These are phyloP conservation scores for Auxenochlorella pyrenoidosa DNA, from an alignment of 139 green algal genomes.

Conservation along the genomic window DNA sequence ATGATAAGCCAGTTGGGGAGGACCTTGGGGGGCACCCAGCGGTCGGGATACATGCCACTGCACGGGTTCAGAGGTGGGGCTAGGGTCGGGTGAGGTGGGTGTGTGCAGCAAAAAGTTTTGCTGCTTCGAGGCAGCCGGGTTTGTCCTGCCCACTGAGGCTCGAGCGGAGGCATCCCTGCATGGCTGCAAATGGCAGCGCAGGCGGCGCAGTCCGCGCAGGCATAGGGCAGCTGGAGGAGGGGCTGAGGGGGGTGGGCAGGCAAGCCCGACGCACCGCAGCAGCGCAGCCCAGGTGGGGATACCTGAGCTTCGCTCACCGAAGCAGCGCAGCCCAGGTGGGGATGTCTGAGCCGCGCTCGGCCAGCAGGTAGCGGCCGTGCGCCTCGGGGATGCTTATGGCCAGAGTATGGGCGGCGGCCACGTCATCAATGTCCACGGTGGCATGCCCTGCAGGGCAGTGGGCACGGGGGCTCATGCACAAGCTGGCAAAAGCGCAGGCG, in stretches of 20 bases:
- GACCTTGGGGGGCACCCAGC: neutral
- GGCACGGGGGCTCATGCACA: too few species aligned
- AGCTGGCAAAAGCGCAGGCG: neutral
- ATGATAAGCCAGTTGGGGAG: neutral
- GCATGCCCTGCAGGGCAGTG: neutral
- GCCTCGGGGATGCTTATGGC: constrained; percentile 52
- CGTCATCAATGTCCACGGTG: constrained; percentile 63
- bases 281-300: too few species aligned
- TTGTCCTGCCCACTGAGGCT: too few species aligned
- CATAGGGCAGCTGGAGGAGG: too few species aligned
- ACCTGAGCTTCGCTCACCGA: neutral
- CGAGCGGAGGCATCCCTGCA: too few species aligned
- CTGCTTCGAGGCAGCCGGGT: too few species aligned
- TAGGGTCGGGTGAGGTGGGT: too few species aligned
- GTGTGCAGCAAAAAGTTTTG: neutral
- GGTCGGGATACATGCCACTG: constrained; percentile 1
- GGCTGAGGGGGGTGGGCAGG: too few species aligned
- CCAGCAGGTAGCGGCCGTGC: constrained; percentile 46
- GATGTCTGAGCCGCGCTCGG: neutral
- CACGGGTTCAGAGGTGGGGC: too few species aligned
- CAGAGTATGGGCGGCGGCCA: constrained; percentile 61
- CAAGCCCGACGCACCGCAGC: too few species aligned
- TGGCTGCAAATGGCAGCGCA: too few species aligned
- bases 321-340: neutral
- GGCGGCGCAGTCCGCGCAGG: too few species aligned